phyloP scores from a whole-genome alignment of 345 rosid genomes.

The Syzygium jambos region DNA sequence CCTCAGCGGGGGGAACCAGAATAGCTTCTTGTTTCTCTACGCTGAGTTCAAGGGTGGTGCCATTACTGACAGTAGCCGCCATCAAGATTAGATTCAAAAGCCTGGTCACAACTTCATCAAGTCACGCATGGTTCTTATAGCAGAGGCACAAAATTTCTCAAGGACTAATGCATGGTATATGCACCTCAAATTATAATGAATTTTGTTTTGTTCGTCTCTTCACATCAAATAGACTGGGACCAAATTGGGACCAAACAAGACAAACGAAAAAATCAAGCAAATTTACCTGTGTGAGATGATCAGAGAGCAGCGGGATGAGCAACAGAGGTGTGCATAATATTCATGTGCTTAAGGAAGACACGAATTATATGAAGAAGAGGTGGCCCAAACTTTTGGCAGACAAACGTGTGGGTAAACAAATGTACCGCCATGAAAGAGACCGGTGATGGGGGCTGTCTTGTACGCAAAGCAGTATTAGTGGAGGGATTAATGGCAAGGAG shows the following conservation, averaged over 20 bases:
- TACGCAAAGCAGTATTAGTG: not conserved
- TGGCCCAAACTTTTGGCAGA: not conserved
- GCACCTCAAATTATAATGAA: not conserved
- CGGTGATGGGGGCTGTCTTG: not conserved
- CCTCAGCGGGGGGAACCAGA: constrained; percentile 51
- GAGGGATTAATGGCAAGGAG: not conserved
- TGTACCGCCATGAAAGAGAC: constrained; percentile 18
- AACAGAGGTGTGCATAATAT: not conserved
- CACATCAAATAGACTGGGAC: not conserved
- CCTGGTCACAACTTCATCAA: not conserved
- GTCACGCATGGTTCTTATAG: not conserved
- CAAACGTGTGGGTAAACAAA: constrained; percentile 12
- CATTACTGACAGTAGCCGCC: not conserved
- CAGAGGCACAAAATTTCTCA: not conserved
- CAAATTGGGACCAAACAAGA: not conserved
- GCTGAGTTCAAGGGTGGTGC: constrained; percentile 20
- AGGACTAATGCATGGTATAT: not conserved
- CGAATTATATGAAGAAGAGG: constrained; percentile 8
- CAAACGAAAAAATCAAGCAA: not conserved
- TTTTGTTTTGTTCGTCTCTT: not conserved
- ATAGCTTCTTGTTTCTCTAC: constrained; percentile 15
- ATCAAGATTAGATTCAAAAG: not conserved
- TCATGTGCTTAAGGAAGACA: not conserved
- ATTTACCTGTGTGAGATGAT: not conserved
- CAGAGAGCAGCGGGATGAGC: not conserved